Percentiles rank a stretch among this genome's conserved stretches.
Evolutionary conservation across 768 basidiomycete genomes (phyloP).

Genomic region (Nidularia pulvinata): DNA sequence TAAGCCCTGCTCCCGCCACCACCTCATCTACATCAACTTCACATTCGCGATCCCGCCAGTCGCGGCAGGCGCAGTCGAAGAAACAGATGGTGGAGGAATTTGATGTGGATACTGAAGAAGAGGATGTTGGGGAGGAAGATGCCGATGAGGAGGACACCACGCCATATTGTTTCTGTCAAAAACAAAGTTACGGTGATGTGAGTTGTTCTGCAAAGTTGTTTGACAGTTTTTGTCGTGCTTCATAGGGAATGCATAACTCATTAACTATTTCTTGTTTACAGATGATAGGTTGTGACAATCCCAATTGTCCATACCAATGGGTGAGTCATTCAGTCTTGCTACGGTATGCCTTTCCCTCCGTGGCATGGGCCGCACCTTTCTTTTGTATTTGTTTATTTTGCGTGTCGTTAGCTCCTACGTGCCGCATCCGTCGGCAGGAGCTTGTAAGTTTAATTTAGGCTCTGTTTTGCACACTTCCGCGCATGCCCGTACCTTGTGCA

Average conservation of each 20-base stretch:
- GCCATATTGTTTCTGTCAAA: slow-evolving; percentile 41
- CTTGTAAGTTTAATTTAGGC: background rate
- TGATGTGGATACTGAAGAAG: slow-evolving; percentile 14
- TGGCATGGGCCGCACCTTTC: background rate
- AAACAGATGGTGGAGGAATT: background rate
- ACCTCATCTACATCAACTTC: slow-evolving; percentile 12
- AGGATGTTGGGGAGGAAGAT: slow-evolving; percentile 16
- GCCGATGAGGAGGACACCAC: slow-evolving; percentile 25
- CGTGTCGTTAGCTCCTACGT: background rate
- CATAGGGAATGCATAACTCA: background rate
- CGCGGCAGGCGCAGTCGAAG: slow-evolving; percentile 26
- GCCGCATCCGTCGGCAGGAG: background rate
- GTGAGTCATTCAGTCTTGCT: slow-evolving; percentile 23
- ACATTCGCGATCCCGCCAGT: slow-evolving; percentile 30
- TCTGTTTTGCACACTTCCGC: background rate
- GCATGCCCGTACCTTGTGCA: background rate
- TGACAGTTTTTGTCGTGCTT: background rate
- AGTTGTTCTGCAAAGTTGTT: slow-evolving; percentile 5
- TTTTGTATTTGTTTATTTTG: background rate
- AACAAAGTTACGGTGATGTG: slow-evolving; percentile 39
- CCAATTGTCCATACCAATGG: slow-evolving; percentile 53
- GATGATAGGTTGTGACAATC: slow-evolving; percentile 59
- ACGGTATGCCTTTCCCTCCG: background rate
- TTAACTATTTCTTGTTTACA: slow-evolving; percentile 3
- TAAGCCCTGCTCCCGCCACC: slow-evolving; percentile 22